phyloP scores from a whole-genome alignment of 2,329 filamentous ascomycete species.

The Botrytis squamosa region DNA sequence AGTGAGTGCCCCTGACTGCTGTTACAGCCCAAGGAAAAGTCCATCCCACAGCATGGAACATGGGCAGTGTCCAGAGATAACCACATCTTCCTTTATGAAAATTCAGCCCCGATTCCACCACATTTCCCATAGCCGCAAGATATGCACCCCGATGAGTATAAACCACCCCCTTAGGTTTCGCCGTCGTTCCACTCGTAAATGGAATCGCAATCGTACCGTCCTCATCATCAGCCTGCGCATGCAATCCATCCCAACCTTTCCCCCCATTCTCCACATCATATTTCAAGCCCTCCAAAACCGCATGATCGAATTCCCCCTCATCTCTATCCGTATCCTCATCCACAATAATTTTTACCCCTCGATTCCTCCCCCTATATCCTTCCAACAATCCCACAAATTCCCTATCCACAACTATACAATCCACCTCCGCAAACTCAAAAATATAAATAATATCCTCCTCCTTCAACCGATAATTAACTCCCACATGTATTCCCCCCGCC shows the following conservation, averaged over 20 bases:
- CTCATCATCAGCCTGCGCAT: slow-evolving; percentile 69
- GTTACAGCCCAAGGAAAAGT: slow-evolving; percentile 90
- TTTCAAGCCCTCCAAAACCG: slow-evolving; percentile 74
- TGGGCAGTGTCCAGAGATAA: slow-evolving; percentile 89
- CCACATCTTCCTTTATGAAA: slow-evolving; percentile 65
- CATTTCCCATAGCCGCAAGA: slow-evolving; percentile 77
- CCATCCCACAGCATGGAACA: slow-evolving; percentile 69
- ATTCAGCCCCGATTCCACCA: slow-evolving; percentile 87
- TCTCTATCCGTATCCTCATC: slow-evolving; percentile 79
- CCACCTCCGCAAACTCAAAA: slow-evolving; percentile 81
- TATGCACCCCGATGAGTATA: slow-evolving; percentile 89
- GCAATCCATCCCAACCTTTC: slow-evolving; percentile 75
- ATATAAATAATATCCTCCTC: slow-evolving; percentile 87
- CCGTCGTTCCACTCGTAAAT: slow-evolving; percentile 93
- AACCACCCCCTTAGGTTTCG: slow-evolving; percentile 86
- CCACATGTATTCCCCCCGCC: slow-evolving; percentile 75
- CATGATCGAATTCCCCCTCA: slow-evolving; percentile 78
- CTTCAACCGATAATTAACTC: slow-evolving; percentile 73
- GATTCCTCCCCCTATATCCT: slow-evolving; percentile 59
- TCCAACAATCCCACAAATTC: slow-evolving; percentile 75
- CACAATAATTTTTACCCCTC: slow-evolving; percentile 68
- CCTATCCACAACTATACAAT: slow-evolving; percentile 80
- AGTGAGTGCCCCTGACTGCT: slow-evolving; percentile 88
- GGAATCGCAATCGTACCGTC: slow-evolving; percentile 82
- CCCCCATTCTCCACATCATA: slow-evolving; percentile 65